These are phyloP conservation scores for Solidago caesia DNA, from an alignment of 129 eudicot species.

Conservation along the genomic window DNA sequence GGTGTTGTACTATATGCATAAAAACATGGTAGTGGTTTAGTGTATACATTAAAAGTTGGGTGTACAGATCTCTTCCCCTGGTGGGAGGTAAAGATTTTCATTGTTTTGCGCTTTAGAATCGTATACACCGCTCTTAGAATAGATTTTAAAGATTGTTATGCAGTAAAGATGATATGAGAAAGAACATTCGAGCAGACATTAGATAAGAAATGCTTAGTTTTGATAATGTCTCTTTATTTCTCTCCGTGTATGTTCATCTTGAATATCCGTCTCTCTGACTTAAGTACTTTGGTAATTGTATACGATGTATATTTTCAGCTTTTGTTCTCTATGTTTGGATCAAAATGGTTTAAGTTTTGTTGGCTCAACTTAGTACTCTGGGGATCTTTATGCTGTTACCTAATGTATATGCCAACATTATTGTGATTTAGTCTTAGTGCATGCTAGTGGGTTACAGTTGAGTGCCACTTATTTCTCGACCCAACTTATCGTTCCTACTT, in stretches of 20 bases:
- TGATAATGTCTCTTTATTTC: background rate
- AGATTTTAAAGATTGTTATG: background rate
- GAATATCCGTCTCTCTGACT: background rate
- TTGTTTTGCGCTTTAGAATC: background rate
- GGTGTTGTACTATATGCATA: no score
- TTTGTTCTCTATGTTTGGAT: background rate
- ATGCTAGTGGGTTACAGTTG: background rate
- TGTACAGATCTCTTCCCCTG: no score
- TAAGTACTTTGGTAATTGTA: constrained; percentile 7
- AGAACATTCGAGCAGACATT: background rate
- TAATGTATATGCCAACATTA: background rate
- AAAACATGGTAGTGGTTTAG: no score
- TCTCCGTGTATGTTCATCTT: background rate
- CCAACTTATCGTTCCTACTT: background rate
- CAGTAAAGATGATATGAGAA: background rate
- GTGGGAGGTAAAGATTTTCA: background rate
- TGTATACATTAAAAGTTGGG: no score
- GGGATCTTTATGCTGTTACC: background rate
- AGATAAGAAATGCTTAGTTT: constrained; percentile 6
- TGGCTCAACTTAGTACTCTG: background rate
- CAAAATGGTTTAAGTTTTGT: background rate
- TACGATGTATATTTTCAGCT: background rate
- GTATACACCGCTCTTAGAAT: background rate
- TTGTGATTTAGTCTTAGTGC: background rate
- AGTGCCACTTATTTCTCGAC: background rate